Base-by-base conservation (phyloP, 495 filamentous ascomycete species). In the Astrocystis sublimbata region DNA sequence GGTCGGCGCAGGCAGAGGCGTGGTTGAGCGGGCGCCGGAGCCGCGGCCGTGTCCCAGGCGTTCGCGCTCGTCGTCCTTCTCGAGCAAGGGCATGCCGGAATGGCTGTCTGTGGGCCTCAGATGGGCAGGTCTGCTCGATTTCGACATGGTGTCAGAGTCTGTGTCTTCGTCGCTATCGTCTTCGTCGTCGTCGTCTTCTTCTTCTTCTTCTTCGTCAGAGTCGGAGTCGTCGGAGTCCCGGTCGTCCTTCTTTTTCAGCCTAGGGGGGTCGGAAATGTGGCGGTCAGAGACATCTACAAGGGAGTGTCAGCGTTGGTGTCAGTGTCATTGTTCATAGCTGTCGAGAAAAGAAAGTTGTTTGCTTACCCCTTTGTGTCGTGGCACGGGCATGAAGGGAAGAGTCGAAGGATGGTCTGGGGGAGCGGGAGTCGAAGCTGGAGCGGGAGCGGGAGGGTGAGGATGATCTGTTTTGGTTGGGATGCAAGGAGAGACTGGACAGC, bases 81-180 rank as follows among this genome's bases (percentile, higher is more conserved):
- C 66, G 10, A 88, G 74, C 33, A 89, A 69, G 42, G 85, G 85
- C 62, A 81, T 75, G 57, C 79, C 76, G 38, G 82, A 81, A 33
- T 77, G 84, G 61, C 77, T 80, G 65, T 85, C 81, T 3, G 72
- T 75, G 17, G 80, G 75, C 53, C 78, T 78, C 62, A 83, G 75
- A 60, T 82, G 68, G 46, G 78, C 68, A 26, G 84, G 77, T 38
- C 67, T 63, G 26, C 40, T 55, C 35, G 33, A 38, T 13, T 65
- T 65, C 8, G 67, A 38, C 69, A 69, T 71, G 23, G 53, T 58
- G 57, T 78, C 73, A 50, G 68, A 73, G 47, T 68, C 62, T n/a
- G n/a, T n/a, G n/a, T n/a, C n/a, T n/a, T n/a, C n/a, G n/a, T n/a
- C n/a, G n/a, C n/a, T n/a, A n/a, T n/a, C n/a, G n/a, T n/a, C n/a